Percentiles rank a stretch among this genome's conserved stretches.
Conservation (phyloP, 257 asterid species). For the Ocimum tenuiflorum region DNA sequence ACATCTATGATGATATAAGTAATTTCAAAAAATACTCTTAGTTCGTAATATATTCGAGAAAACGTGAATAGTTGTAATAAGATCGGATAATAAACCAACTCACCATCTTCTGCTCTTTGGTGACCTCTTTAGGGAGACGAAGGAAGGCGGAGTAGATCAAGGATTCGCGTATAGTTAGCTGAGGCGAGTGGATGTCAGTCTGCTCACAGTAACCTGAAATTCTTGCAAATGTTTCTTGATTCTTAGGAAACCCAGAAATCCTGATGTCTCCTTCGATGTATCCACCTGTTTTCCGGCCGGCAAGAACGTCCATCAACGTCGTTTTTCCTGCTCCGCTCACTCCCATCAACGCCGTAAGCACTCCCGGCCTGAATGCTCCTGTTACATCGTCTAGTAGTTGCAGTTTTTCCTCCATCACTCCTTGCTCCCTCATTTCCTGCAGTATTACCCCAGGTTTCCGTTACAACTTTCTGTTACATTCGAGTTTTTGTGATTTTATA, state of each 20-base stretch:
- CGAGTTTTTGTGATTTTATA: too few relatives aligned
- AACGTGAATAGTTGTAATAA: too few relatives aligned
- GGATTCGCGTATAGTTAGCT: conserved; percentile 58
- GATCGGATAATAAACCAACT: not conserved
- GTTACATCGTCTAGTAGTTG: conserved; percentile 56
- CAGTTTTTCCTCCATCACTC: conserved; percentile 52
- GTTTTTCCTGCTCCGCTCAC: conserved; percentile 75
- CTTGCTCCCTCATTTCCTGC: conserved; percentile 70
- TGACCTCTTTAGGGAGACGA: conserved; percentile 58
- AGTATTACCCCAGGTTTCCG: not conserved
- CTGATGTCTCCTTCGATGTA: conserved; percentile 59
- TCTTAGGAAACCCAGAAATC: conserved; percentile 66
- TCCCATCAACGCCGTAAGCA: conserved; percentile 71
- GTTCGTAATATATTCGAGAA: too few relatives aligned
- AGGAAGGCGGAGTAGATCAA: conserved; percentile 61
- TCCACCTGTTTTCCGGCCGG: conserved; percentile 67
- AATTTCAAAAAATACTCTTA: too few relatives aligned
- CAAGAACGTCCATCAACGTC: conserved; percentile 65
- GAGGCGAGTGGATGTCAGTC: conserved; percentile 70
- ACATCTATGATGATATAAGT: too few relatives aligned
- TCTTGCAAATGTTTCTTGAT: conserved; percentile 69
- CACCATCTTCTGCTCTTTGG: conserved; percentile 58
- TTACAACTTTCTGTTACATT: too few relatives aligned
- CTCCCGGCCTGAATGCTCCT: conserved; percentile 66
- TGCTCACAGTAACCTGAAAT: conserved; percentile 71